These are phyloP conservation scores for Fusarium pseudograminearum DNA, from an alignment of 2,329 filamentous ascomycete genomes.

Conservation along the genomic window DNA sequence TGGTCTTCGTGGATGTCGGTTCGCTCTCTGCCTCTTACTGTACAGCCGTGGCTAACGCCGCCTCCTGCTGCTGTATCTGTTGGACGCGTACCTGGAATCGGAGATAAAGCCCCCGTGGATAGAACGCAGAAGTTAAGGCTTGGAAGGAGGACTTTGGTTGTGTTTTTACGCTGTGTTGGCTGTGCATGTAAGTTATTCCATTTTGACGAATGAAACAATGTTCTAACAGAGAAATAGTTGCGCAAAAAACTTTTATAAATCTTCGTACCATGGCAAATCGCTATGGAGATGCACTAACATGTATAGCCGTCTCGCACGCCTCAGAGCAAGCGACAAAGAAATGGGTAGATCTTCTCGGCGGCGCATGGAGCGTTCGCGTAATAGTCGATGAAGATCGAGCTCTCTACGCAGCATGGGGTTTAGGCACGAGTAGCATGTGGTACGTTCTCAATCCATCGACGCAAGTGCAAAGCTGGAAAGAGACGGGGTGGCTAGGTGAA, in stretches of 20 bases:
- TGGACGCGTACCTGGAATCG: constrained; percentile 59
- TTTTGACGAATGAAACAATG: background rate
- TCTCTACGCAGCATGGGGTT: constrained; percentile 70
- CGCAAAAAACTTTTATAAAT: constrained; percentile 68
- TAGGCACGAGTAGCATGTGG: constrained; percentile 64
- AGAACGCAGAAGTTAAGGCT: constrained; percentile 58
- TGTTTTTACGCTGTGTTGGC: constrained; percentile 67
- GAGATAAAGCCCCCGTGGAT: constrained; percentile 63
- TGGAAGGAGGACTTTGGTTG: constrained; percentile 59
- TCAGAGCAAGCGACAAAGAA: constrained; percentile 66
- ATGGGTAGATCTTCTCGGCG: constrained; percentile 69
- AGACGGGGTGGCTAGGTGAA: constrained; percentile 66
- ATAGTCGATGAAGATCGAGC: constrained; percentile 68
- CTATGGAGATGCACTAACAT: constrained; percentile 61
- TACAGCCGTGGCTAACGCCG: constrained; percentile 66
- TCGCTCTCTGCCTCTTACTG: constrained; percentile 63
- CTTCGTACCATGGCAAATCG: constrained; percentile 67
- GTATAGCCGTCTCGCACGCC: constrained; percentile 71
- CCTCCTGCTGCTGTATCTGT: constrained; percentile 63
- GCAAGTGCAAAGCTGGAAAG: constrained; percentile 65
- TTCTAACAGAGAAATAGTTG: constrained; percentile 54
- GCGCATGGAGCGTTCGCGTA: constrained; percentile 67
- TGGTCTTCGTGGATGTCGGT: constrained; percentile 64
- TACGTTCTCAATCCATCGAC: constrained; percentile 66
- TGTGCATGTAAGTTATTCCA: constrained; percentile 63